Evolutionary conservation across 768 basidiomycete species (phyloP).

Genomic region (Macrocybe gigantea): DNA sequence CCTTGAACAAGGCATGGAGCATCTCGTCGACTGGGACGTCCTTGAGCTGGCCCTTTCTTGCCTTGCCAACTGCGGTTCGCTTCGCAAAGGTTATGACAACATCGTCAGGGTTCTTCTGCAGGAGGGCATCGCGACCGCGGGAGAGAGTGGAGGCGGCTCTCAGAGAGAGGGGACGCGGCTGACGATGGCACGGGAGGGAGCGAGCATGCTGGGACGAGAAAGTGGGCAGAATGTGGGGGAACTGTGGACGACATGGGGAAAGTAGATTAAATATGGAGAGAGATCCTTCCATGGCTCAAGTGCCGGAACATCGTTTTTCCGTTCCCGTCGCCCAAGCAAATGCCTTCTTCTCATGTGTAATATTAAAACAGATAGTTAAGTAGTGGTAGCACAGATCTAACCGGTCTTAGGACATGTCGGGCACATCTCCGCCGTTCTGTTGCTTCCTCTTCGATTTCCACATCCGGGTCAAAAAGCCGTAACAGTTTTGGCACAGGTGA

Average conservation of each 20-base stretch:
- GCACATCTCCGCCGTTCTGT: slow-evolving; percentile 20
- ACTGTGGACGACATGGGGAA: background rate
- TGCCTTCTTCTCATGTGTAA: slow-evolving; percentile 4
- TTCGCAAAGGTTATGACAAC: slow-evolving; percentile 89
- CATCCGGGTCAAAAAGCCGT: slow-evolving; percentile 56
- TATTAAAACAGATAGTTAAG: background rate
- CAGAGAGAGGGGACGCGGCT: slow-evolving; percentile 13
- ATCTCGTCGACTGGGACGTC: slow-evolving; percentile 86
- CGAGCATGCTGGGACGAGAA: slow-evolving; percentile 5
- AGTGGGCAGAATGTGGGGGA: background rate
- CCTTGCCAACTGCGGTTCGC: slow-evolving; percentile 82
- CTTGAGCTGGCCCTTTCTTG: slow-evolving; percentile 91
- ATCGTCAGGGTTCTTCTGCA: slow-evolving; percentile 73
- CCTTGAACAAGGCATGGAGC: slow-evolving; percentile 77
- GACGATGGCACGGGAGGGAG: slow-evolving; percentile 11
- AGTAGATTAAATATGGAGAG: background rate
- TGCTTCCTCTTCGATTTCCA: slow-evolving; percentile 49
- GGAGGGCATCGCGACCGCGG: slow-evolving; percentile 45
- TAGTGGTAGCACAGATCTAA: background rate
- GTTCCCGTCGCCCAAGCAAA: slow-evolving; percentile 6
- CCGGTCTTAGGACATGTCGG: slow-evolving; percentile 29
- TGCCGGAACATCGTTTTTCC: background rate
- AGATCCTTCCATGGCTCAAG: background rate
- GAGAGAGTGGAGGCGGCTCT: slow-evolving; percentile 36
- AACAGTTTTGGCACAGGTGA: slow-evolving; percentile 81